Base-by-base conservation (phyloP, 495 filamentous ascomycete genomes). In the Talaromyces liani region DNA sequence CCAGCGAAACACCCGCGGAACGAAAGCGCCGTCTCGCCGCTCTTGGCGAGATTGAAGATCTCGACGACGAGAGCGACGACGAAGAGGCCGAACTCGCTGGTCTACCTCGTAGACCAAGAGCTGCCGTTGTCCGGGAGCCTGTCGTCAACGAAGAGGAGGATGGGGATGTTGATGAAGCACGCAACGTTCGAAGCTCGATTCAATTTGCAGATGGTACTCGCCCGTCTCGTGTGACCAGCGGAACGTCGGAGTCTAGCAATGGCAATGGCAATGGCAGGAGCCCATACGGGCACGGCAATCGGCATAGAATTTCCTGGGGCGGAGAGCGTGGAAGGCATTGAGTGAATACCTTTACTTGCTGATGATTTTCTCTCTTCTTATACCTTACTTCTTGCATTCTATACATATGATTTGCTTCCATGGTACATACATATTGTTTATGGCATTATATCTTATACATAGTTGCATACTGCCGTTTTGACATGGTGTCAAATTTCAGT, bases 1-100 rank as follows among this genome's bases (percentile, higher is more conserved):
- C 74, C 3, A 83, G 80, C 47, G 93, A 96, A 73, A 96, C 91
- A 4, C 85, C 90, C 0, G 93, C 92, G 0, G 93, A 97, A 75
- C 82, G 88, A 51, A 82, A 88, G 41, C 82, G 92, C 65, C 86
- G 93, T 72, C 85, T 95, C 61, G 93, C 91, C 1, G 93, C 93
- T 4, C 76, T 97, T n/a, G 92, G 91, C 55, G 75, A 82, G 6
- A 70, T 77, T n/a, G 79, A 82, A 8, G 82, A 81, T 16, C 82
- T 80, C 18, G 82, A 81, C 18, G 86, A 88, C 56, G 86, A 84
- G 47, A 82, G 85, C 12, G 88, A 91, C 45, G 86, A 86, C 62
- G 81, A 84, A 8, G 76, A 68, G 18, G 72, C 68, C 12, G 66
- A 65, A 45, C 41, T 62, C 12, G 36, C 36, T 9, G 57, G 57